Percentiles rank a stretch among this genome's conserved stretches.
Evolutionary conservation across 2,329 filamentous ascomycete species (phyloP).

Genomic region (Colletotrichum nymphaeae): DNA sequence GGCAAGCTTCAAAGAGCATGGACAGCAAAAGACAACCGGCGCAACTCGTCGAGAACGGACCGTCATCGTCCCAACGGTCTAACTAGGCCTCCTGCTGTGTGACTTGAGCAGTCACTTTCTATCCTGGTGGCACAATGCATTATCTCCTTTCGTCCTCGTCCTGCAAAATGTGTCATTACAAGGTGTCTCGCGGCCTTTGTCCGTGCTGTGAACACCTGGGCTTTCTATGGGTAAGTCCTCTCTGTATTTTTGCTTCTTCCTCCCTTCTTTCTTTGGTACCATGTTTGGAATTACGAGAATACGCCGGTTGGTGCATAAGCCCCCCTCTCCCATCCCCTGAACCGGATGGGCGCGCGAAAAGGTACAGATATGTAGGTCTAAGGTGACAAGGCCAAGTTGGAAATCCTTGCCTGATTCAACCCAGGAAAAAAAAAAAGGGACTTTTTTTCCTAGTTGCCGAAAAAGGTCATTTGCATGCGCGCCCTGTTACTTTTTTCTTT

Average conservation of each 20-base stretch:
- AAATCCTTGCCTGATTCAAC: conserved; percentile 18
- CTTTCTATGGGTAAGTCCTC: background rate
- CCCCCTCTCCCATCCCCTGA: background rate
- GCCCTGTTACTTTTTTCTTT: background rate
- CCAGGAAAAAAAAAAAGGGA: background rate
- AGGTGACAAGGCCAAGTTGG: conserved; percentile 12
- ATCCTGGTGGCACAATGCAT: background rate
- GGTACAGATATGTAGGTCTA: background rate
- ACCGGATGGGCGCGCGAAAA: conserved; percentile 4
- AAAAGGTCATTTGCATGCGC: conserved; percentile 21
- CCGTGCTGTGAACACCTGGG: background rate
- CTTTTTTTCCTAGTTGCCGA: background rate
- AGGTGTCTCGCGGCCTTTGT: background rate
- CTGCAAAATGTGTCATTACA: background rate
- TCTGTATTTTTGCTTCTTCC: background rate
- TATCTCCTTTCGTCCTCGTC: background rate
- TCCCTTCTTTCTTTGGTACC: background rate
- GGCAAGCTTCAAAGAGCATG: background rate
- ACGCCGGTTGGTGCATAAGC: background rate
- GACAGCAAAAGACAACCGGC: background rate
- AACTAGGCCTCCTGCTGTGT: background rate
- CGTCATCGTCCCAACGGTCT: background rate
- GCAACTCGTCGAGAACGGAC: background rate
- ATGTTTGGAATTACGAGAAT: conserved; percentile 10
- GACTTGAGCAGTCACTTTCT: conserved; percentile 20